These are phyloP conservation scores for Aureobasidium namibiae DNA, from an alignment of 2,329 filamentous ascomycete species.

Conservation along the genomic window DNA sequence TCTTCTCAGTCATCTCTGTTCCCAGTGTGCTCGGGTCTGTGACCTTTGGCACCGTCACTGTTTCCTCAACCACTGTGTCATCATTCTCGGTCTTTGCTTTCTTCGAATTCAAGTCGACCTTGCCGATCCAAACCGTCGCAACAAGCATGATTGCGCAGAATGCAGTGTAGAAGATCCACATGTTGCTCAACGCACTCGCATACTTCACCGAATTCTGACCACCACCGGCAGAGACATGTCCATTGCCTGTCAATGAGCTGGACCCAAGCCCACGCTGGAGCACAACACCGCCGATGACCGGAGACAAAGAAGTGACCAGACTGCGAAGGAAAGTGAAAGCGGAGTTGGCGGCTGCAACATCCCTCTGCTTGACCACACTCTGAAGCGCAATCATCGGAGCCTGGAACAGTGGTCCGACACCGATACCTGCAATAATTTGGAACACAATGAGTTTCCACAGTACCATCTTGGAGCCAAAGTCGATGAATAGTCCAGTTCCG, in stretches of 20 bases:
- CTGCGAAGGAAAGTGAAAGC: slow-evolving; percentile 42
- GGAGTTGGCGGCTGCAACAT: slow-evolving; percentile 44
- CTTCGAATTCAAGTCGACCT: neutral
- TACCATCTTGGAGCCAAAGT: slow-evolving; percentile 29
- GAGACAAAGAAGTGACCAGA: slow-evolving; percentile 38
- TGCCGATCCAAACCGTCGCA: neutral
- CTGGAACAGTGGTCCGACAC: slow-evolving; percentile 46
- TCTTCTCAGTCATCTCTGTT: neutral
- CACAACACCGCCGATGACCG: slow-evolving; percentile 43
- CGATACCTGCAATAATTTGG: slow-evolving; percentile 43
- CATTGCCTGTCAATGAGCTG: slow-evolving; percentile 22
- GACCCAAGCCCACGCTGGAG: slow-evolving; percentile 38
- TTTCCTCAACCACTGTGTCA: neutral
- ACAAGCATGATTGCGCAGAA: slow-evolving; percentile 23
- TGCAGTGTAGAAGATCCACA: slow-evolving; percentile 42
- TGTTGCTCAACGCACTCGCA: slow-evolving; percentile 40
- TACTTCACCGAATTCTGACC: slow-evolving; percentile 16
- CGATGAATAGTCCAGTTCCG: slow-evolving; percentile 41
- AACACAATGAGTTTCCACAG: slow-evolving; percentile 38
- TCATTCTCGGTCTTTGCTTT: neutral
- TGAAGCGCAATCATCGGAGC: slow-evolving; percentile 50
- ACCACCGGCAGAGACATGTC: neutral
- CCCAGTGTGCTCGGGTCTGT: neutral
- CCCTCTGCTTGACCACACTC: slow-evolving; percentile 40
- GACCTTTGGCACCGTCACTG: neutral